Evolutionary conservation across 768 basidiomycete genomes (phyloP).

Genomic region (Cystofilobasidium bisporidii): DNA sequence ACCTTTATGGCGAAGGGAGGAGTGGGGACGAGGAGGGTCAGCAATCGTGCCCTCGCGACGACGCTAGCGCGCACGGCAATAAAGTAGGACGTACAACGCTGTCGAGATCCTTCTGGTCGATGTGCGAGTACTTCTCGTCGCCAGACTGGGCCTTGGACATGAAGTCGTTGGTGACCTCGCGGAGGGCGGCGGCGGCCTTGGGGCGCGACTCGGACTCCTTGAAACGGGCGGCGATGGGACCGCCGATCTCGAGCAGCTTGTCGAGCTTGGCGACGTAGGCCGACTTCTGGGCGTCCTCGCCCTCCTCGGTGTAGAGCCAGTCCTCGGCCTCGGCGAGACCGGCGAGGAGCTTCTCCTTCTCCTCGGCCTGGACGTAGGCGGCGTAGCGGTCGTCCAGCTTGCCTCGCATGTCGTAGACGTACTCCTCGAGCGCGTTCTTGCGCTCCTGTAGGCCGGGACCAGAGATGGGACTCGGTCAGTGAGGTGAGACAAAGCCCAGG

Average conservation of each 20-base stretch:
- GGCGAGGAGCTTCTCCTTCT: constrained; percentile 65
- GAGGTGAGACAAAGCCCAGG: not conserved
- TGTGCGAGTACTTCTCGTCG: constrained; percentile 83
- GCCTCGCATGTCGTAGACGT: constrained; percentile 87
- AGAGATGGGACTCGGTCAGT: not conserved
- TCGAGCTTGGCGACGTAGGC: constrained; percentile 82
- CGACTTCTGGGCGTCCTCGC: constrained; percentile 90
- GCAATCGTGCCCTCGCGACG: too few species aligned
- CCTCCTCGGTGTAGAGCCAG: constrained; percentile 94
- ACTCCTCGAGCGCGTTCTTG: constrained; percentile 98
- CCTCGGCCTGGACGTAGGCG: constrained; percentile 58
- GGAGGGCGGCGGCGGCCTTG: constrained; percentile 59
- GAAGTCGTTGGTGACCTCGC: constrained; percentile 82
- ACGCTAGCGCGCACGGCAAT: too few species aligned
- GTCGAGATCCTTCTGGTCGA: constrained; percentile 48
- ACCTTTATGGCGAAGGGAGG: too few species aligned
- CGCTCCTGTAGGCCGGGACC: constrained; percentile 54
- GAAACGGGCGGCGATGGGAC: constrained; percentile 74
- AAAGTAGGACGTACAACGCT: too few species aligned
- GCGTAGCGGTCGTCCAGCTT: constrained; percentile 86
- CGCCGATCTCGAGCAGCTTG: constrained; percentile 70
- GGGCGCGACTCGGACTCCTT: constrained; percentile 74
- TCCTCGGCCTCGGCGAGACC: constrained; percentile 74
- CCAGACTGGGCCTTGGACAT: constrained; percentile 59
- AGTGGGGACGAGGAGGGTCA: too few species aligned